Base-by-base conservation (phyloP, 1,284 basidiomycete species). In the Ganoderma multipileum region DNA sequence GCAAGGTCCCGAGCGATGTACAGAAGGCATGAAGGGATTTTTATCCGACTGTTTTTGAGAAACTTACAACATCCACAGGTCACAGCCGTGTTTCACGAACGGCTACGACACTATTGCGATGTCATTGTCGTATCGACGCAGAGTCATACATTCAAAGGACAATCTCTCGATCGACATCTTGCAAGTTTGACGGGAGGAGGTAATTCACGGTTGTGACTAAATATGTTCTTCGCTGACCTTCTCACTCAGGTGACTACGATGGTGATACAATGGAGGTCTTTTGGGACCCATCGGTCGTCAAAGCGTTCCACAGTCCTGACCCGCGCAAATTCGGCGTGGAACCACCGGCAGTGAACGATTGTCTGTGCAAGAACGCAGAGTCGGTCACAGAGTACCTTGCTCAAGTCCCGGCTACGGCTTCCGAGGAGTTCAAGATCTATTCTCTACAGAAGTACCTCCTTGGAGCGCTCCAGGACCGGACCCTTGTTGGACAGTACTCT, bases 401-500 rank as follows among this genome's bases (percentile, higher is more conserved):
- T 7, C 54, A 71, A 5, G 65, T 75, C 0, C 64, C 71, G 16
- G 54, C 59, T 0, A 42, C 76, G 18, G 64, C 76, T 0, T 60
- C 64, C 75, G 18, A 73, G 66, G 66, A 68, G n/a, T 54, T 68
- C 6, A 70, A 77, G 61, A 81, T 84, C 3, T 76, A 72, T 12
- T 80, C 79, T 47, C 67, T 86, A 0, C 89, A 91, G 72, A 71
- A 76, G 3, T 83, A 83, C 65, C 77, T 91, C 0, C 80, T 91
- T 18, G 83, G 83, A 28, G 79, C 84, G 8, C 76, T 91, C 30
- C 79, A 79, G 14, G 81, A 86, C 63, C 72, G 79, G 2, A 80
- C 82, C 0, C 70, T 85, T 0, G 86, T 89, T 2, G 89, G 89
- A 2, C 82, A 77, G 59, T 91, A 90, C 74, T 89, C 87, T 1